phyloP scores from a whole-genome alignment of 1,284 basidiomycete species.

The Naganishia sp. region DNA sequence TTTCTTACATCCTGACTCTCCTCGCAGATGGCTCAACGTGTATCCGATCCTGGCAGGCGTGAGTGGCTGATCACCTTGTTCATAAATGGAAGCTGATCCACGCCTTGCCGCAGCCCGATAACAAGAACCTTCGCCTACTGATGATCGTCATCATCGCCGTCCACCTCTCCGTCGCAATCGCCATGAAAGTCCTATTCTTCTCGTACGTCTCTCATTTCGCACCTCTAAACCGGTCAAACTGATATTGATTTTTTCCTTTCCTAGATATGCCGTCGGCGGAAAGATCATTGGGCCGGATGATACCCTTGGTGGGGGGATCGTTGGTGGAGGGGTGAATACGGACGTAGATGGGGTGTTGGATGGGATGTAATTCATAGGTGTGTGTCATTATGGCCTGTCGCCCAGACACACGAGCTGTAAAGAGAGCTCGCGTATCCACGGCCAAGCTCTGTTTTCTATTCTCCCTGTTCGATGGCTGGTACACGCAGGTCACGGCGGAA shows the following conservation, averaged over 20 bases:
- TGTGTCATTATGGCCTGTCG: no score
- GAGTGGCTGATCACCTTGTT: slow-evolving; percentile 46
- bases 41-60: slow-evolving; percentile 86
- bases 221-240: not conserved
- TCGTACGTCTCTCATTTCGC: slow-evolving; percentile 58
- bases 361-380: not conserved
- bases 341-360: slow-evolving; percentile 21
- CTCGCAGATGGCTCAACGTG: slow-evolving; percentile 64
- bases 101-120: slow-evolving; percentile 63
- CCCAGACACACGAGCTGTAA: no score
- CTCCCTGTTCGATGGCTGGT: no score
- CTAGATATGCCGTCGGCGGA: slow-evolving; percentile 40
- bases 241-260: not conserved
- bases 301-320: slow-evolving; percentile 25
- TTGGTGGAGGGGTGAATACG: slow-evolving; percentile 3
- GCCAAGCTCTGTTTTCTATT: no score
- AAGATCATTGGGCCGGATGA: slow-evolving; percentile 45
- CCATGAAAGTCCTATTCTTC: slow-evolving; percentile 85
- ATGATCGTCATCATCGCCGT: slow-evolving; percentile 70
- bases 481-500: no score
- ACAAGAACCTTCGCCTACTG: slow-evolving; percentile 76
- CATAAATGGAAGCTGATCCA: not conserved
- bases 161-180: slow-evolving; percentile 72
- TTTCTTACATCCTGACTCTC: not conserved
- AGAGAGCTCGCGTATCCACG: no score